Evolutionary conservation across 129 eudicot genomes (phyloP), one percentile per base, ranked within the genome.

Genomic region (Helichrysum umbraculigerum): DNA sequence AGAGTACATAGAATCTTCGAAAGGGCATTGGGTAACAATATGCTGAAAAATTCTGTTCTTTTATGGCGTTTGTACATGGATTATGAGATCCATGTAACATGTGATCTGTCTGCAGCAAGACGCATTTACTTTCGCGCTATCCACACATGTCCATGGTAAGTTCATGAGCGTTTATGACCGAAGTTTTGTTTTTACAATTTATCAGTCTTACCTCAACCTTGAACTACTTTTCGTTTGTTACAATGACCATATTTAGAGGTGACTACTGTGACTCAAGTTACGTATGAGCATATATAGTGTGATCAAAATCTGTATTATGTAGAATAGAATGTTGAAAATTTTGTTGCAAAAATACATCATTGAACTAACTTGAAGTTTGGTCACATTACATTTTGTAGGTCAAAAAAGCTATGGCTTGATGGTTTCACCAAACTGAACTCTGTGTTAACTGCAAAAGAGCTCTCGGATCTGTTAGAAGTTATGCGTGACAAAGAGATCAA

Each of bases 131-230:
- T 91, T 33, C 97, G 98, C 17, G 98, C 98, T 22, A 89, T 94
- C 66, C 98, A 94, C 79, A 90, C 98, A 47, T 94, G 98, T 77
- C 98, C 98, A 73, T 91, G 98, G 98, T 94, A 82, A 71, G 79
- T 58, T 66, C 35, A 44, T 44, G 2, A 62, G 20, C 50, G 17
- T 63, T 47, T 63, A 41, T 71, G 19, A 34, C 68, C 15, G 6
- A 62, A 33, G 5, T 47, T n/a, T 47, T 21, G 19, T 32, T 34
- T 47, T 39, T 21, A 16, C 19, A 21, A 30, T 71, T 22, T 30
- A 42, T 17, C 4, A 6, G n/a, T 56, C 34, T 25, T 30, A 28
- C 51, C 52, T 41, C 12, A 7, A 21, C 21, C 42, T 29, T 30
- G 19, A 61, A 29, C 37, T 11, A 37, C 52, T 28, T 52, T n/a